Percentiles rank a stretch among this genome's conserved stretches.
Evolutionary conservation across 257 asterid species (phyloP).

Genomic region (Handroanthus guayacan): DNA sequence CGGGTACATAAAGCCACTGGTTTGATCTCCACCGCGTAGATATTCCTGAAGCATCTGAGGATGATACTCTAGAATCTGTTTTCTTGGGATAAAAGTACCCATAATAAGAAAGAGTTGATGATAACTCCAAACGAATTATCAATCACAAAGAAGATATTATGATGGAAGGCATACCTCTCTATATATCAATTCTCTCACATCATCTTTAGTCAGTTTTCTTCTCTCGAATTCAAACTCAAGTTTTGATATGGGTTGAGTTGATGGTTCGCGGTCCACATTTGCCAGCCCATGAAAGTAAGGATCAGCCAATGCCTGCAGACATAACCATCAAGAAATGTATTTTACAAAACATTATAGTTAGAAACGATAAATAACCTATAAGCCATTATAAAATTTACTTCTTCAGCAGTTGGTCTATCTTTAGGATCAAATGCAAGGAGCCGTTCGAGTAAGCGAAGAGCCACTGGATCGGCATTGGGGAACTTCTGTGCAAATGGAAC

Average conservation of each 20-base stretch:
- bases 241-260: slow-evolving; percentile 85
- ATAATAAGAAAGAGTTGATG: slow-evolving; percentile 21
- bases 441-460: slow-evolving; percentile 75
- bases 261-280: slow-evolving; percentile 88
- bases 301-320: slow-evolving; percentile 76
- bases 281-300: slow-evolving; percentile 82
- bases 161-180: slow-evolving; percentile 54
- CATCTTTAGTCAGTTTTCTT: slow-evolving; percentile 86
- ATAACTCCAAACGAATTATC: slow-evolving; percentile 18
- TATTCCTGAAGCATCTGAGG: slow-evolving; percentile 98
- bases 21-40: slow-evolving; percentile 91
- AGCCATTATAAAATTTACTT: slow-evolving; percentile 51
- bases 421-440: slow-evolving; percentile 94
- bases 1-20: slow-evolving; percentile 97
- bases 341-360: not conserved
- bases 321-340: slow-evolving; percentile 24
- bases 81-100: slow-evolving; percentile 29
- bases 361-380: slow-evolving; percentile 17
- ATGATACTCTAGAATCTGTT: slow-evolving; percentile 95
- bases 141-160: slow-evolving; percentile 30
- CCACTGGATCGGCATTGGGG: slow-evolving; percentile 79
- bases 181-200: slow-evolving; percentile 91
- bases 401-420: slow-evolving; percentile 94
- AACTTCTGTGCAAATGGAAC: slow-evolving; percentile 80
- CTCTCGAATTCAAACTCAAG: slow-evolving; percentile 96